A percentile compares a stretch with the other conserved stretches of the same genome.
Conservation (phyloP, 805 yeast species). For the Candida parachauliodes region DNA sequence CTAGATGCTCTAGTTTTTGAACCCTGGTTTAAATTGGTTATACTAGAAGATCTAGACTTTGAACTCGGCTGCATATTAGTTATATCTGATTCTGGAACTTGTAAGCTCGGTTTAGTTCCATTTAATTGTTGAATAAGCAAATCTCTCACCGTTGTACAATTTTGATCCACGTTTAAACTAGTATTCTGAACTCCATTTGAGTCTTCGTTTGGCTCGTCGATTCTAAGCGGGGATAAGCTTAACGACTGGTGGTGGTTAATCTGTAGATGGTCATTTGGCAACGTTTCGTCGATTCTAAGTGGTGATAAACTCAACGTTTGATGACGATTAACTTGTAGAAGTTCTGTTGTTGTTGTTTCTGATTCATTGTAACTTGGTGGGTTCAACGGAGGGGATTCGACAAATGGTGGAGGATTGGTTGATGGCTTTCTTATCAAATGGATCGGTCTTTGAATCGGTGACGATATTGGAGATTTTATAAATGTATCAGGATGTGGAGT, state of each 20-base stretch:
- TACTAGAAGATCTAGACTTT: conserved; percentile 14
- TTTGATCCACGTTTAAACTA: neutral
- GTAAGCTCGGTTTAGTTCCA: conserved; percentile 1
- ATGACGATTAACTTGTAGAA: neutral
- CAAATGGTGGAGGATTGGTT: conserved; percentile 63
- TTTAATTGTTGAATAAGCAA: conserved; percentile 8
- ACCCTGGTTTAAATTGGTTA: too few species aligned
- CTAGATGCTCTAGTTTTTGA: conserved; percentile 16
- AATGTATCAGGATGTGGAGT: conserved; percentile 42
- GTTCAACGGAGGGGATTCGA: conserved; percentile 17
- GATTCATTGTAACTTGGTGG: conserved; percentile 27
- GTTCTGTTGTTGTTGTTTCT: neutral
- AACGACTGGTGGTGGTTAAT: conserved; percentile 7
- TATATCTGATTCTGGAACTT: conserved; percentile 15
- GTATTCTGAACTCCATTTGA: neutral
- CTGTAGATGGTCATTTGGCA: too few species aligned
- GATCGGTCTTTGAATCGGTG: conserved; percentile 46
- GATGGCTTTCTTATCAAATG: conserved; percentile 53
- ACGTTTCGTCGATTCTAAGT: conserved; percentile 18
- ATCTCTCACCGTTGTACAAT: conserved; percentile 5
- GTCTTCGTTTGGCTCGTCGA: conserved; percentile 12
- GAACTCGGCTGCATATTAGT: too few species aligned
- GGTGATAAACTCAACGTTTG: conserved; percentile 18
- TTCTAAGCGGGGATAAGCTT: conserved; percentile 22
- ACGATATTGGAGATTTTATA: conserved; percentile 39